Base-by-base conservation (phyloP, 2,329 filamentous ascomycete species). In the Mycosphaerella sp. region DNA sequence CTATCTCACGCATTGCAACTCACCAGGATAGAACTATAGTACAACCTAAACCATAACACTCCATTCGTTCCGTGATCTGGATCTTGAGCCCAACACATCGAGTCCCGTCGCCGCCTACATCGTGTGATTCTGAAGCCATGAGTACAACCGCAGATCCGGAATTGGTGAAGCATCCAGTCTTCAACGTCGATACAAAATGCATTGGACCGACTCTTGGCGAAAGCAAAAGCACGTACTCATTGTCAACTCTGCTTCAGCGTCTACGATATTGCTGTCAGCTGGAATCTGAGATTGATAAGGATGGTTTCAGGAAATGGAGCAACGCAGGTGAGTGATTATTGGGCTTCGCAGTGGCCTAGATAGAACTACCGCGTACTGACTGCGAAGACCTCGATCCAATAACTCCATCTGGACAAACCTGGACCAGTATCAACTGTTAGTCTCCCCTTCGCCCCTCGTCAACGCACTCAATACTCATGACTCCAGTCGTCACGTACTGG, bases 401-500 rank as follows among this genome's bases (percentile, higher is more conserved):
- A n/a, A 41, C 46, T 6, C 42, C 53, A 25, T 36, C 37, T n/a
- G 35, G 53, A 41, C 53, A 49, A 32, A 60, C 47, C 9, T 58
- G 56, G 53, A 32, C 21, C 14, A 56, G 55, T 36, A 44, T 46
- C 17, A 57, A 57, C 13, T 59, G 53, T 58, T 10, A 51, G 55
- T 18, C 9, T 14, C 1, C 1, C 43, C 42, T 32, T 5, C 5
- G 14, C 8, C 3, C 3, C 4, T 32, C 4, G 30, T 3, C 30
- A 5, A 7, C 30, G 13, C 9, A 10, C 30, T 32, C 13, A 17
- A 36, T 14, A 8, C 28, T 21, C 16, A 17, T 41, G 10, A 30
- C 30, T 17, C 13, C 37, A 50, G 53, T 54, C 43, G 49, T 57
- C 17, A 52, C 59, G 18, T 61, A 62, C 54, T 62, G 60, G 60